phyloP scores from a whole-genome alignment of 352 stramenopile genomes.

The Phytophthora meadii region DNA sequence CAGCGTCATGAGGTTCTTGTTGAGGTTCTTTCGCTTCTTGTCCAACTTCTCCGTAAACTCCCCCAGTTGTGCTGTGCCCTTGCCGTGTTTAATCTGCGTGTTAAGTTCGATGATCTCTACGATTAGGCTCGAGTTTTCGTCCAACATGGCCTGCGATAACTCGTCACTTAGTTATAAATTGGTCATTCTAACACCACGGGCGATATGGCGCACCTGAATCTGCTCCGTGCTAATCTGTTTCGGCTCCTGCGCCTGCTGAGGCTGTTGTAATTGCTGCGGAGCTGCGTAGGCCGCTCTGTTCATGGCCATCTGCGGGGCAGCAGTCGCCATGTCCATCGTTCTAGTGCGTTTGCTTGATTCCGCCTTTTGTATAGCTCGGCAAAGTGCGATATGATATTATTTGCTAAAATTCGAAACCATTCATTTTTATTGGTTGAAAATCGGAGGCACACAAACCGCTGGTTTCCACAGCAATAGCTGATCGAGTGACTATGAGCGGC shows the following conservation, averaged over 20 bases:
- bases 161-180: slow-evolving; percentile 4
- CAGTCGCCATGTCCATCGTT: slow-evolving; percentile 33
- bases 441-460: slow-evolving; percentile 25
- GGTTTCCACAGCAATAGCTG: slow-evolving; percentile 21
- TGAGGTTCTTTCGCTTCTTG: slow-evolving; percentile 91
- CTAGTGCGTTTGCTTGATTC: neutral
- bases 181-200: neutral
- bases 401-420: too few relatives aligned
- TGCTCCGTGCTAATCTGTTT: slow-evolving; percentile 86
- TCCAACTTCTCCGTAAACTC: slow-evolving; percentile 88
- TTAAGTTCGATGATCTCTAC: slow-evolving; percentile 91
- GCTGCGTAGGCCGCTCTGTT: slow-evolving; percentile 27
- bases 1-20: slow-evolving; percentile 91
- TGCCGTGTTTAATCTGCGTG: slow-evolving; percentile 88
- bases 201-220: slow-evolving; percentile 65
- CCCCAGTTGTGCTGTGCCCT: slow-evolving; percentile 73
- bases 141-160: slow-evolving; percentile 73
- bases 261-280: slow-evolving; percentile 33
- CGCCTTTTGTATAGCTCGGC: slow-evolving; percentile 4
- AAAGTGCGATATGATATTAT: slow-evolving; percentile 25
- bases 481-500: slow-evolving; percentile 25
- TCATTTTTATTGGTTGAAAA: slow-evolving; percentile 19
- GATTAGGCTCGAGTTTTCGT: slow-evolving; percentile 88
- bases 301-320: slow-evolving; percentile 44
- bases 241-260: slow-evolving; percentile 32